A percentile compares a stretch with the other conserved stretches of the same genome.
These are phyloP conservation scores for Trypanosomatidae sp. DNA, from an alignment of 208 protist genomes.

Conservation along the genomic window DNA sequence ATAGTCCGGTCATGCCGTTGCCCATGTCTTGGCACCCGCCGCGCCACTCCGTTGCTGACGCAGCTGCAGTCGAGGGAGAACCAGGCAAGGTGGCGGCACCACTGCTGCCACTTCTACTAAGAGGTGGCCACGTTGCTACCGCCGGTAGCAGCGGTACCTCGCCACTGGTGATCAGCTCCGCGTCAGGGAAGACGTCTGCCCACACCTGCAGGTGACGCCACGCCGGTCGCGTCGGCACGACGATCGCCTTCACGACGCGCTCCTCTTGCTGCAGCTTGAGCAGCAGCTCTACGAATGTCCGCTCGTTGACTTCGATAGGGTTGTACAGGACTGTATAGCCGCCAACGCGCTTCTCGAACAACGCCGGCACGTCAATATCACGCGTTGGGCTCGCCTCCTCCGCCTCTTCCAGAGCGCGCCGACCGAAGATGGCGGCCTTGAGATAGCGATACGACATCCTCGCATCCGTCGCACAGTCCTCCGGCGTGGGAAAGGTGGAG, in stretches of 20 bases:
- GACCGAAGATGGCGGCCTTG: constrained; percentile 25
- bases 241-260: constrained; percentile 70
- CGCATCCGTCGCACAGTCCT: constrained; percentile 31
- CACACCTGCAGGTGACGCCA: constrained; percentile 70
- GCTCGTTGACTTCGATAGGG: constrained; percentile 68
- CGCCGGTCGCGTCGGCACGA: constrained; percentile 69
- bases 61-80: background rate
- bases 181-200: constrained; percentile 82
- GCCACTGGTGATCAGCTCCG: constrained; percentile 44
- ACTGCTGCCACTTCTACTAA: background rate
- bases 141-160: constrained; percentile 21
- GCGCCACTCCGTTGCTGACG: constrained; percentile 5
- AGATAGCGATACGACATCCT: constrained; percentile 28
- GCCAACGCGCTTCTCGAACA: constrained; percentile 38
- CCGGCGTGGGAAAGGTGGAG: constrained; percentile 39
- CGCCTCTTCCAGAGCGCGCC: constrained; percentile 17
- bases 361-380: constrained; percentile 11
- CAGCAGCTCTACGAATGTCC: constrained; percentile 53
- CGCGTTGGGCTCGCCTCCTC: constrained; percentile 6
- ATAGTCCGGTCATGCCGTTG: constrained; percentile 59
- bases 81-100: background rate
- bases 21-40: constrained; percentile 67
- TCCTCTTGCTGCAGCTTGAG: constrained; percentile 60
- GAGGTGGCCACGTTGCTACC: background rate
- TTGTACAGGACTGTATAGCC: constrained; percentile 86